Conservation (phyloP, 2,329 filamentous ascomycete genomes). For the Fusarium praegraminearum region DNA sequence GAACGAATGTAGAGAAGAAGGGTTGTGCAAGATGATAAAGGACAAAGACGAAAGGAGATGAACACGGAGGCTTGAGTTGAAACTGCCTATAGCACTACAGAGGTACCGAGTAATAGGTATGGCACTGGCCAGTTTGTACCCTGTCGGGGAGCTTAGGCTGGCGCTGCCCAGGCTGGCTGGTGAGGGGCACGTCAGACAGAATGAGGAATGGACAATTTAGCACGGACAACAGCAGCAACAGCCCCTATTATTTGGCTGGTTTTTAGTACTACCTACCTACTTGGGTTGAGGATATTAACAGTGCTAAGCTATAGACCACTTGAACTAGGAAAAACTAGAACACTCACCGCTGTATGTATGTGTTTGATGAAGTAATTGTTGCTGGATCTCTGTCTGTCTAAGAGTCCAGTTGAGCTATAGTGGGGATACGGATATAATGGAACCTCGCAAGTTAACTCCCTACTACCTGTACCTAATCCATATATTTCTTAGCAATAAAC, state of each 20-base stretch:
- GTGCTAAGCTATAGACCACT: not conserved
- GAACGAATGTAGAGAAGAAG: constrained; percentile 35
- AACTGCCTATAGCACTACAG: constrained; percentile 10
- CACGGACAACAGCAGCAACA: constrained; percentile 9
- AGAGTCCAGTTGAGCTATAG: constrained; percentile 18
- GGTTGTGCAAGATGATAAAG: constrained; percentile 11
- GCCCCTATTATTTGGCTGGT: constrained; percentile 15
- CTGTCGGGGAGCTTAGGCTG: constrained; percentile 19
- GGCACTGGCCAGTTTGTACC: constrained; percentile 9
- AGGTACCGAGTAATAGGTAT: not conserved
- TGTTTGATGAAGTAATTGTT: not conserved
- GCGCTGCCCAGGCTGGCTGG: constrained; percentile 11
- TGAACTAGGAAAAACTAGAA: not conserved
- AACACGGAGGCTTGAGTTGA: constrained; percentile 29
- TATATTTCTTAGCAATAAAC: not conserved
- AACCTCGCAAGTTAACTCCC: not conserved
- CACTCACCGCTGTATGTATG: constrained; percentile 5
- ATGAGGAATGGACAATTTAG: constrained; percentile 36
- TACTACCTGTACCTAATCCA: too few relatives aligned
- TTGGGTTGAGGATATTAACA: not conserved
- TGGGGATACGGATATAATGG: constrained; percentile 12
- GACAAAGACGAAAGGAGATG: constrained; percentile 20
- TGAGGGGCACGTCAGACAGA: constrained; percentile 45
- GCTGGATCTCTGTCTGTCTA: not conserved
- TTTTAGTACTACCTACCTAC: not conserved